A percentile compares a stretch with the other conserved stretches of the same genome.
Conservation (phyloP, 768 basidiomycete genomes). For the Clitopilus hobsonii region DNA sequence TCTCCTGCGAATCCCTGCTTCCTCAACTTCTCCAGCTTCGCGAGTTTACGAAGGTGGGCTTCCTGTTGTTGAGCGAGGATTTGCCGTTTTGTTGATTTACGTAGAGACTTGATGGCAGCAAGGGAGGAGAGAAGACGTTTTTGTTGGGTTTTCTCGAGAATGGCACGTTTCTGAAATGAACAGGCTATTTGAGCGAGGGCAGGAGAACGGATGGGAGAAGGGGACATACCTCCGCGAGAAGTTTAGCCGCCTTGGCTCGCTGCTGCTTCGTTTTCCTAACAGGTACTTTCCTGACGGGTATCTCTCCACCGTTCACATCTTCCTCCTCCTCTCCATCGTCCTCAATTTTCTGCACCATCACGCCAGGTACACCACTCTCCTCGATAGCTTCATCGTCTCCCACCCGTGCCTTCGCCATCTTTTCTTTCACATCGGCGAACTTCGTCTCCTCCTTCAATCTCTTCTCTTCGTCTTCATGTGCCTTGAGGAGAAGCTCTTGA, state of each 20-base stretch:
- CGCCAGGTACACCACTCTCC: slow-evolving; percentile 45
- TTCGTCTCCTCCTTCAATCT: slow-evolving; percentile 49
- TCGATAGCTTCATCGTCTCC: slow-evolving; percentile 35
- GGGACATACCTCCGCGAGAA: slow-evolving; percentile 56
- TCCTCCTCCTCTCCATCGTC: slow-evolving; percentile 31
- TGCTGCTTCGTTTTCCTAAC: slow-evolving; percentile 46
- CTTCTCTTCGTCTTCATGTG: slow-evolving; percentile 61
- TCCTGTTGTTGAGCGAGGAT: slow-evolving; percentile 37
- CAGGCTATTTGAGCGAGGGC: no score
- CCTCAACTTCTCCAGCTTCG: slow-evolving; percentile 45
- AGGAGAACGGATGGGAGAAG: no score
- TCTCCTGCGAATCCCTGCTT: slow-evolving; percentile 64
- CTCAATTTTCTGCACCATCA: slow-evolving; percentile 16
- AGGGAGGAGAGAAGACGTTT: slow-evolving; percentile 63
- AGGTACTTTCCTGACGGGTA: slow-evolving; percentile 33
- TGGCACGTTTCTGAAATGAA: slow-evolving; percentile 50
- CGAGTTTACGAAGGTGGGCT: slow-evolving; percentile 35
- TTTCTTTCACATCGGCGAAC: slow-evolving; percentile 47
- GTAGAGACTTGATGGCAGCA: slow-evolving; percentile 47
- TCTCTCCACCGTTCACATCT: slow-evolving; percentile 18
- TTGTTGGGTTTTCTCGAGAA: slow-evolving; percentile 52
- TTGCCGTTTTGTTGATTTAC: slow-evolving; percentile 32
- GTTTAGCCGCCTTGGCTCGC: slow-evolving; percentile 58
- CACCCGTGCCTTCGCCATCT: slow-evolving; percentile 45
- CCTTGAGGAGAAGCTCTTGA: slow-evolving; percentile 62